phyloP scores from a whole-genome alignment of 805 yeast genomes.

The Saturnispora ahearnii region DNA sequence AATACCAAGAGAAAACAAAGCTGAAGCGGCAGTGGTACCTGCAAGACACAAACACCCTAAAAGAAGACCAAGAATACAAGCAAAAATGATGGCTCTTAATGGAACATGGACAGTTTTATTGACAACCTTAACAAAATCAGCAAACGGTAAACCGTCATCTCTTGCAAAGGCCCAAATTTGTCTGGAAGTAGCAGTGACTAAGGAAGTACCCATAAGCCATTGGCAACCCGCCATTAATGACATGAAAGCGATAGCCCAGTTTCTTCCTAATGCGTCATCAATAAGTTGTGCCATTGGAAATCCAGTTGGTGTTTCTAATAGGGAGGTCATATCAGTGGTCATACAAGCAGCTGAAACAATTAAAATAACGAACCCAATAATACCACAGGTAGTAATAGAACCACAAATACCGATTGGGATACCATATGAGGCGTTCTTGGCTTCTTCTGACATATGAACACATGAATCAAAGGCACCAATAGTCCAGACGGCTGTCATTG shows the following conservation, averaged over 20 bases:
- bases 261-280: slow-evolving; percentile 49
- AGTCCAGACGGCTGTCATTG: slow-evolving; percentile 64
- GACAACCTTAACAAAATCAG: slow-evolving; percentile 45
- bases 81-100: slow-evolving; percentile 47
- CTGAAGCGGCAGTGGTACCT: slow-evolving; percentile 49
- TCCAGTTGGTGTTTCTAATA: slow-evolving; percentile 40
- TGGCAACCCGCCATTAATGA: slow-evolving; percentile 49
- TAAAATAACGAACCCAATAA: slow-evolving; percentile 47
- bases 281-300: slow-evolving; percentile 57
- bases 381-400: slow-evolving; percentile 46
- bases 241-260: slow-evolving; percentile 59
- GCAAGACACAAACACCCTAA: slow-evolving; percentile 49
- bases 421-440: slow-evolving; percentile 48
- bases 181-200: slow-evolving; percentile 54
- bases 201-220: slow-evolving; percentile 55
- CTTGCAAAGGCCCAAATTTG: slow-evolving; percentile 70
- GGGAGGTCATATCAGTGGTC: slow-evolving; percentile 32
- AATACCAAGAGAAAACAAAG: slow-evolving; percentile 53
- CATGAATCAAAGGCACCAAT: slow-evolving; percentile 65
- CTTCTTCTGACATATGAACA: slow-evolving; percentile 66
- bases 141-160: slow-evolving; percentile 62
- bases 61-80: slow-evolving; percentile 37
- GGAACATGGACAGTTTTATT: slow-evolving; percentile 48
- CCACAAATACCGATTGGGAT: slow-evolving; percentile 57
- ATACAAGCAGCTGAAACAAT: slow-evolving; percentile 48